phyloP scores from a whole-genome alignment of 2,329 filamentous ascomycete genomes.

The Phoma sp. region DNA sequence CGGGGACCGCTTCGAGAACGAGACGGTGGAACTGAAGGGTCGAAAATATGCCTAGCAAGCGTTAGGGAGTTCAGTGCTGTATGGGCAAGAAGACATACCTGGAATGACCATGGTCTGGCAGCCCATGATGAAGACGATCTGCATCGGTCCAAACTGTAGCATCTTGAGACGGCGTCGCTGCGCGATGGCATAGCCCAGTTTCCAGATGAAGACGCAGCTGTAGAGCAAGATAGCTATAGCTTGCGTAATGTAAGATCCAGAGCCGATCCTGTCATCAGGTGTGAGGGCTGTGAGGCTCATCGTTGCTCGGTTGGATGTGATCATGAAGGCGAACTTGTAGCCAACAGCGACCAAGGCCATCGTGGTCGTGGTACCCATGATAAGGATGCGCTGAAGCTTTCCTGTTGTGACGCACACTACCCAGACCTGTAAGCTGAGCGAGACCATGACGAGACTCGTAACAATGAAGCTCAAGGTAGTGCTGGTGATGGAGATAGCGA shows the following conservation, averaged over 20 bases:
- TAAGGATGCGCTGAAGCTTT: conserved; percentile 49
- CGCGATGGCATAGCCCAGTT: conserved; percentile 64
- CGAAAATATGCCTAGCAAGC: conserved; percentile 63
- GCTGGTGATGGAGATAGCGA: conserved; percentile 56
- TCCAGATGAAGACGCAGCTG: conserved; percentile 66
- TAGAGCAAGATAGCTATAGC: conserved; percentile 67
- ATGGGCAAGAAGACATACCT: conserved; percentile 49
- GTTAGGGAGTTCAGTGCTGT: conserved; percentile 25
- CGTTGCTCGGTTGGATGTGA: conserved; percentile 54
- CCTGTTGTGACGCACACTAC: conserved; percentile 64
- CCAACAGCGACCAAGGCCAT: conserved; percentile 60
- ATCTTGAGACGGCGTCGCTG: conserved; percentile 64
- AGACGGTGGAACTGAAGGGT: conserved; percentile 60
- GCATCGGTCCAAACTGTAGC: conserved; percentile 68
- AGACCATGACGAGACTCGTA: conserved; percentile 62
- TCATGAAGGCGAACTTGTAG: conserved; percentile 60
- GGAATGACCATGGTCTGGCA: conserved; percentile 71
- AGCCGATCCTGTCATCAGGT: conserved; percentile 23
- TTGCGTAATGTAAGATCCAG: conserved; percentile 57
- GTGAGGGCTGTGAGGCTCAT: conserved; percentile 47
- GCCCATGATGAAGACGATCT: conserved; percentile 71
- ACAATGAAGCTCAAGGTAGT: conserved; percentile 61
- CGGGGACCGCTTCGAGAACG: conserved; percentile 56
- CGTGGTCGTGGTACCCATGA: conserved; percentile 57
- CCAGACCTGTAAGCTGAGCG: conserved; percentile 67